Base-by-base conservation (phyloP, 2,329 filamentous ascomycete genomes). In the Colletotrichum sp. region DNA sequence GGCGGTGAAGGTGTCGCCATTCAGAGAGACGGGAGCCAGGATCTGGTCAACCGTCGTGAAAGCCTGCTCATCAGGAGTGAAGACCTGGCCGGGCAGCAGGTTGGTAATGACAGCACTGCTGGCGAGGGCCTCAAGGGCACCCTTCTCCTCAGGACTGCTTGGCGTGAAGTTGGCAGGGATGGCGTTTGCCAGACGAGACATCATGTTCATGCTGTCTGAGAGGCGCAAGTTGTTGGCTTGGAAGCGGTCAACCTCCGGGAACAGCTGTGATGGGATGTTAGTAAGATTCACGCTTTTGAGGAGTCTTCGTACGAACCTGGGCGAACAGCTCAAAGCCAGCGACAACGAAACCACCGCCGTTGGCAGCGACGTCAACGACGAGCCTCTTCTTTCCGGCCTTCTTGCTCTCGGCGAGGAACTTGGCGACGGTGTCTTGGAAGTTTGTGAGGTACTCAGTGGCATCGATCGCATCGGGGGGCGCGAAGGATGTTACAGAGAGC, bases 281-380 rank as follows among this genome's bases (percentile, higher is more conserved):
- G 36, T 34, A 1, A 22, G 6, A 13, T 32, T 70, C 16, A 16
- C 62, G 16, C 8, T 8, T 12, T 13, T 32, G 87, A 83, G 87
- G 87, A 83, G 91, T 89, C 0, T 92, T 84, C 3, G 13, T 6
- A 68, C 74, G 13, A 22, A 76, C 74, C 80, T 89, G 84, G 69
- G 90, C 89, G 84, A 93, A 93, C 30, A 93, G 85, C 79, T 93
- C 91, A 77, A 91, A 92, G 18, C 90, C 91, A n/a, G 89, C 87
- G 9, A 91, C 80, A 60, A 93, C 89, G 16, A 86, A 87, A 28
- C 92, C 91, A 56, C 92, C 92, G 3, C 87, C 89, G 78, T 93
- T 93, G 62, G 86, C 87, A 5, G 87, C 87, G 8, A 93, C 82
- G 77, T 93, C 91, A 34, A 93, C 84, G 13, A 93, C 88, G 0